Conservation (phyloP, 2,329 filamentous ascomycete genomes). For the Talaromyces sp. region DNA sequence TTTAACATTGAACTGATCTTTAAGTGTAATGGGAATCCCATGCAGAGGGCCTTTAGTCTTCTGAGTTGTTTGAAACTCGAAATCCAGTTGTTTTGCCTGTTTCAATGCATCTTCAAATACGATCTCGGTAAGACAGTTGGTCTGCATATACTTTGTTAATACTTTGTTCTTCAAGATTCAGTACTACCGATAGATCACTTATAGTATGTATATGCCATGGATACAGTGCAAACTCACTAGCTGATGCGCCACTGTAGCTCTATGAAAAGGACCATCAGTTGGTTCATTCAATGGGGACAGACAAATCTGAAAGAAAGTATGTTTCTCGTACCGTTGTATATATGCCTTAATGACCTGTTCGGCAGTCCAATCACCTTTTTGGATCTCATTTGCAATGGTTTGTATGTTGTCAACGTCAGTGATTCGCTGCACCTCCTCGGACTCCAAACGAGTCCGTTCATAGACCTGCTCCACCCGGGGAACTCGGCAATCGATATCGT, state of each 20-base stretch:
- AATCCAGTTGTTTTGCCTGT: conserved; percentile 36
- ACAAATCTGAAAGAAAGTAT: neutral
- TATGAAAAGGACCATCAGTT: conserved; percentile 8
- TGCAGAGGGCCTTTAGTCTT: conserved; percentile 55
- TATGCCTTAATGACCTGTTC: conserved; percentile 34
- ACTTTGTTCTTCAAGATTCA: too few relatives aligned
- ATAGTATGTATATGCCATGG: too few relatives aligned
- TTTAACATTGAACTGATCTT: conserved; percentile 65
- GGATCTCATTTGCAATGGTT: conserved; percentile 22
- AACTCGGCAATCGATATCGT: conserved; percentile 28
- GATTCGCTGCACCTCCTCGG: conserved; percentile 29
- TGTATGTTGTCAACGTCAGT: conserved; percentile 36
- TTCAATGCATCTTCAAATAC: conserved; percentile 38
- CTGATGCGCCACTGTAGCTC: conserved; percentile 35
- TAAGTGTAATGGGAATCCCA: conserved; percentile 59
- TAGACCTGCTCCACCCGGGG: conserved; percentile 27
- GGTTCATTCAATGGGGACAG: neutral
- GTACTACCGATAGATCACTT: too few relatives aligned
- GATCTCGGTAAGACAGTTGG: conserved; percentile 42
- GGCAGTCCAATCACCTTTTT: conserved; percentile 29
- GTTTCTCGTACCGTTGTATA: conserved; percentile 35
- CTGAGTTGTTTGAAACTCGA: conserved; percentile 31
- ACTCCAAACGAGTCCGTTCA: conserved; percentile 25
- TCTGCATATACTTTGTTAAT: conserved; percentile 28
- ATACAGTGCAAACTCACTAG: conserved; percentile 15